Percentiles rank a stretch among this genome's conserved stretches.
These are phyloP conservation scores for Leccinum broughii DNA, from an alignment of 768 basidiomycete genomes.

Conservation along the genomic window DNA sequence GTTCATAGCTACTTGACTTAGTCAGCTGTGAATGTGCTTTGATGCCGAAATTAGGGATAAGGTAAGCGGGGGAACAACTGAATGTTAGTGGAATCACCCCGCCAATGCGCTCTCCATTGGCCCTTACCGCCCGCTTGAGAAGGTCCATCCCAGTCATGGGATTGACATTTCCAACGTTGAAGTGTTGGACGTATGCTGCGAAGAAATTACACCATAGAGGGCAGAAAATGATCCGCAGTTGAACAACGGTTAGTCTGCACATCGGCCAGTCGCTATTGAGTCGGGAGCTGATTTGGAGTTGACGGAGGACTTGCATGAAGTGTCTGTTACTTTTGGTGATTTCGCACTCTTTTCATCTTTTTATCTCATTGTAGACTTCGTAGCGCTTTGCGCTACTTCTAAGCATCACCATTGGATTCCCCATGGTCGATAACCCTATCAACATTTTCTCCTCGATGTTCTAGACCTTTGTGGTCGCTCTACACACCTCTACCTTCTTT, in stretches of 20 bases:
- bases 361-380: no score
- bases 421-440: no score
- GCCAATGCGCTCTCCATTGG: background rate
- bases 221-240: background rate
- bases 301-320: background rate
- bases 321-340: no score
- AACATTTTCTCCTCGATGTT: no score
- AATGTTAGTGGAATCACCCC: background rate
- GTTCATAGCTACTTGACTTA: background rate
- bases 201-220: background rate
- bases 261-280: background rate
- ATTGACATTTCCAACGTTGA: background rate
- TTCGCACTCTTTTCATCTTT: no score
- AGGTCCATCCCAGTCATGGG: background rate
- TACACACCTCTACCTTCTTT: no score
- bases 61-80: background rate
- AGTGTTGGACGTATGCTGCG: background rate
- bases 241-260: background rate
- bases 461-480: no score
- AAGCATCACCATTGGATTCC: no score
- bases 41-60: background rate
- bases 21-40: background rate
- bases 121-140: background rate
- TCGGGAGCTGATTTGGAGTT: background rate
- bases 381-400: no score